Evolutionary conservation across 1,284 basidiomycete genomes (phyloP).

Genomic region (Melampsora americana): DNA sequence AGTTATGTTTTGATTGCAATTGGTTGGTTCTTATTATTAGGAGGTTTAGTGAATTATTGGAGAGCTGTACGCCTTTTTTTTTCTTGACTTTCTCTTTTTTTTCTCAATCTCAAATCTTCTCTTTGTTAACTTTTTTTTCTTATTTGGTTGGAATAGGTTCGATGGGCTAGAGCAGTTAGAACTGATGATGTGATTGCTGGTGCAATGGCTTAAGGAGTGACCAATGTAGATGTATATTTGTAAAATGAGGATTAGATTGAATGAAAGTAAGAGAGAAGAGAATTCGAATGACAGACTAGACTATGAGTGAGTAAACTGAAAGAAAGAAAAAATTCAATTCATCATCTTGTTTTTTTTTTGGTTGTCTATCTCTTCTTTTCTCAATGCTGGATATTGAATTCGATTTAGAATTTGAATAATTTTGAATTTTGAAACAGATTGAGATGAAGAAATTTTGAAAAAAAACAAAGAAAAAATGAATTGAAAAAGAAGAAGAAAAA

Average conservation of each 20-base stretch:
- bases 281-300: neutral
- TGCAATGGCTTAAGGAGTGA: slow-evolving; percentile 14
- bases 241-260: neutral
- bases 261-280: neutral
- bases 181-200: slow-evolving; percentile 18
- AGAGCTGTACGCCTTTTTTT: slow-evolving; percentile 56
- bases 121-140: neutral
- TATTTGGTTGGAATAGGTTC: slow-evolving; percentile 11
- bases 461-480: neutral
- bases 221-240: neutral
- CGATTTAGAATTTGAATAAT: neutral
- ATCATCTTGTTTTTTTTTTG: too few relatives aligned
- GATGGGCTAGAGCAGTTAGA: slow-evolving; percentile 35
- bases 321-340: too few relatives aligned
- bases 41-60: slow-evolving; percentile 74
- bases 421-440: too few relatives aligned
- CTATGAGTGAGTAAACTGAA: too few relatives aligned
- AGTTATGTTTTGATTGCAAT: slow-evolving; percentile 85
- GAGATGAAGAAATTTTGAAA: neutral
- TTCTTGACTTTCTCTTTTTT: neutral
- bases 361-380: too few relatives aligned
- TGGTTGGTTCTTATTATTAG: slow-evolving; percentile 67
- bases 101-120: too few relatives aligned
- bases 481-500: too few relatives aligned
- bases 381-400: neutral